These are phyloP conservation scores for Rosa persica DNA, from an alignment of 306 rosid species.

Conservation along the genomic window DNA sequence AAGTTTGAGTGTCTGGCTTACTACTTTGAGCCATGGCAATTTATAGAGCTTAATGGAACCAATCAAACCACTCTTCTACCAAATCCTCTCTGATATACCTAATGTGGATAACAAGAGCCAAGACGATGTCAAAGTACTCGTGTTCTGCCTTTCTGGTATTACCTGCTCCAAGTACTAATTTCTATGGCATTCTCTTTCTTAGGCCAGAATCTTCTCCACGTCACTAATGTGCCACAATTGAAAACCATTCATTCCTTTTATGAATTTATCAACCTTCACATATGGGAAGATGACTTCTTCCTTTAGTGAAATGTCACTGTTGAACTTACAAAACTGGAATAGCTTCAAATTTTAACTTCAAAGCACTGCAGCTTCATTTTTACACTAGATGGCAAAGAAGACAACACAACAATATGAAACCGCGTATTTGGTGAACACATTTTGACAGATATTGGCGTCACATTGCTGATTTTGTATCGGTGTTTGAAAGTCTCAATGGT, in stretches of 20 bases:
- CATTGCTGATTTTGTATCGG: background rate
- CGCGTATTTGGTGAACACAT: background rate
- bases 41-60: constrained; percentile 28
- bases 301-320: background rate
- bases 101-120: constrained; percentile 23
- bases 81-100: constrained; percentile 42
- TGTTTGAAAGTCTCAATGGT: constrained; percentile 4
- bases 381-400: background rate
- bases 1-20: constrained; percentile 23
- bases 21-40: background rate
- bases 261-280: background rate
- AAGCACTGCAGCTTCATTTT: background rate
- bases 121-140: constrained; percentile 40
- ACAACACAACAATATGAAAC: background rate
- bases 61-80: constrained; percentile 48
- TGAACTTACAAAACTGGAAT: background rate
- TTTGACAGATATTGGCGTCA: background rate
- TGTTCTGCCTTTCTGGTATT: constrained; percentile 25
- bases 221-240: background rate
- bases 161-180: constrained; percentile 37
- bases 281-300: background rate
- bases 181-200: background rate
- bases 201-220: background rate
- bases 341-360: background rate
- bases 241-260: background rate